Evolutionary conservation across 2,329 filamentous ascomycete species (phyloP).

Genomic region (Claviceps lovelessii): DNA sequence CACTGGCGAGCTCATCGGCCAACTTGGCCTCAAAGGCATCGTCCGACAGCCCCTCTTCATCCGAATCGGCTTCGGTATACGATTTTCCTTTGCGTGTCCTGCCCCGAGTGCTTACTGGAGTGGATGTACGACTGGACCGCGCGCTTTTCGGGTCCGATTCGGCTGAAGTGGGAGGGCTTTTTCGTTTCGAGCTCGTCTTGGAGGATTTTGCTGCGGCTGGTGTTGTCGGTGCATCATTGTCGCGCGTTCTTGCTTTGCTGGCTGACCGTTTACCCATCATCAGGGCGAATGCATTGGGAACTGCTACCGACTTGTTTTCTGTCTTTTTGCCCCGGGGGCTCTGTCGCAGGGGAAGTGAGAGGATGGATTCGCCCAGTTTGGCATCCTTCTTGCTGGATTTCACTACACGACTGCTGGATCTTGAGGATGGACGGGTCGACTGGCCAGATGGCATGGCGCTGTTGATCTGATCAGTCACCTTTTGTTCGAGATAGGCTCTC

Average conservation of each 20-base stretch:
- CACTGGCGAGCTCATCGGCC: conserved; percentile 41
- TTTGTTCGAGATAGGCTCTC: conserved; percentile 69
- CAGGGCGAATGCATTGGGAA: conserved; percentile 34
- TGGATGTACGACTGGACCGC: conserved; percentile 62
- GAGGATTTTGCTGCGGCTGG: conserved; percentile 9
- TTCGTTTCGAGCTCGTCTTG: conserved; percentile 18
- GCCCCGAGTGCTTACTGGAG: conserved; percentile 44
- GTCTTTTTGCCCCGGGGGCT: conserved; percentile 20
- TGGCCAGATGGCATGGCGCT: conserved; percentile 18
- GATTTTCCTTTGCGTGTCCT: conserved; percentile 33
- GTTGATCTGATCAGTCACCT: conserved; percentile 51
- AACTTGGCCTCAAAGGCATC: conserved; percentile 71
- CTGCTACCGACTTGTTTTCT: conserved; percentile 8
- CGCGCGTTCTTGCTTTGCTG: conserved; percentile 13
- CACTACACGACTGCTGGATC: conserved; percentile 19
- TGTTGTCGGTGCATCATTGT: conserved; percentile 11
- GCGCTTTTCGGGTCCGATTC: conserved; percentile 47
- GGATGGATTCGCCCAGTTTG: conserved; percentile 7
- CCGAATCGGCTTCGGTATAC: conserved; percentile 43
- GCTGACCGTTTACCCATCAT: conserved; percentile 34
- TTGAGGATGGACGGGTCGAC: conserved; percentile 20
- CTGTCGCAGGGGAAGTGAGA: conserved; percentile 21
- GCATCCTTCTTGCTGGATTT: conserved; percentile 6
- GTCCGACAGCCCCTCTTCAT: conserved; percentile 55
- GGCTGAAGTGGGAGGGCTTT: conserved; percentile 14